Conservation (phyloP, 257 asterid genomes). For the Sherardia arvensis region DNA sequence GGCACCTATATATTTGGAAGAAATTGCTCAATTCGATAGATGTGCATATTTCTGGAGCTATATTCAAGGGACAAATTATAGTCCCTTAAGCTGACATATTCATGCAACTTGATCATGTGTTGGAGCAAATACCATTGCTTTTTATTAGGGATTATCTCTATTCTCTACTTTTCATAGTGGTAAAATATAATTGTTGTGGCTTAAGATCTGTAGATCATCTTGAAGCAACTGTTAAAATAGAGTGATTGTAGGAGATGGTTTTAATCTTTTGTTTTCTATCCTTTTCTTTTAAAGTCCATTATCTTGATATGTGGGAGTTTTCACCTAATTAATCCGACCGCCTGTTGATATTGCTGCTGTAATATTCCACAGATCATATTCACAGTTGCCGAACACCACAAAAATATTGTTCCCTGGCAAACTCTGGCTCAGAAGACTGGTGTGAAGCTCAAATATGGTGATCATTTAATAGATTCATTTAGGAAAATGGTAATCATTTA, state of each 20-base stretch:
- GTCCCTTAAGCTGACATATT: background rate
- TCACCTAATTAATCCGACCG: no score
- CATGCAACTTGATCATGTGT: background rate
- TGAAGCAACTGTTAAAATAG: background rate
- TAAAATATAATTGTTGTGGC: background rate
- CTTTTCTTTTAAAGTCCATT: background rate
- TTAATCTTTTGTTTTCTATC: background rate
- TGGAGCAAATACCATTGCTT: background rate
- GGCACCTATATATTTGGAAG: background rate
- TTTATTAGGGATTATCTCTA: background rate
- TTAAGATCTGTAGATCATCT: background rate
- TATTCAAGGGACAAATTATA: background rate
- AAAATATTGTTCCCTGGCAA: conserved; percentile 98
- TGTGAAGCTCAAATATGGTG: conserved; percentile 65
- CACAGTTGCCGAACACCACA: conserved; percentile 93
- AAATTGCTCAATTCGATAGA: background rate
- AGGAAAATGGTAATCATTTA: no score
- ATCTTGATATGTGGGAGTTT: background rate
- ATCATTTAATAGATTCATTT: no score
- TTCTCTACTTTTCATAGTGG: background rate
- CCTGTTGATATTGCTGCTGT: conserved; percentile 9
- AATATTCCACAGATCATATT: conserved; percentile 52
- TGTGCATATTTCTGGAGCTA: background rate
- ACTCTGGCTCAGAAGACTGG: conserved; percentile 95
- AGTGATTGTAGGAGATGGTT: background rate